Conservation (phyloP, 2,329 filamentous ascomycete species). For the Calonectria naviculata region DNA sequence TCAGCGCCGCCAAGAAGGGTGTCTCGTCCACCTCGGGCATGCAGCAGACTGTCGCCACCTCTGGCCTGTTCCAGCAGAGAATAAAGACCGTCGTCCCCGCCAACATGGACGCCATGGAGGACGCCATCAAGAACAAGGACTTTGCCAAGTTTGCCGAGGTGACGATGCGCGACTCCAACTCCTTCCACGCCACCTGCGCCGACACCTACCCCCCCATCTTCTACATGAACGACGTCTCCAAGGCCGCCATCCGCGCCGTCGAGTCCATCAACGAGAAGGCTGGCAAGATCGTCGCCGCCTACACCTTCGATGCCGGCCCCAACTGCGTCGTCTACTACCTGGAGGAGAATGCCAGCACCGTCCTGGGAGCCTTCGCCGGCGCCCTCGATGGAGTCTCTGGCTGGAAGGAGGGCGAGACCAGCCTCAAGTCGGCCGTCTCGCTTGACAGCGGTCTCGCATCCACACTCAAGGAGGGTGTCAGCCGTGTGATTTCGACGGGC, state of each 20-base stretch:
- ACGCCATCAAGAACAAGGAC: slow-evolving; percentile 80
- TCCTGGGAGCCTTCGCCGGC: slow-evolving; percentile 83
- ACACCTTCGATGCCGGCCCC: slow-evolving; percentile 97
- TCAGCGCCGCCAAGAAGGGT: slow-evolving; percentile 93
- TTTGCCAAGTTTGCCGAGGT: slow-evolving; percentile 89
- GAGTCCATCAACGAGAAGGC: slow-evolving; percentile 87
- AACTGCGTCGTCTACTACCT: slow-evolving; percentile 98
- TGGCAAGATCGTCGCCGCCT: slow-evolving; percentile 85
- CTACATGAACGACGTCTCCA: slow-evolving; percentile 95
- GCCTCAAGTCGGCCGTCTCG: slow-evolving; percentile 64
- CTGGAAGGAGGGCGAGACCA: slow-evolving; percentile 72
- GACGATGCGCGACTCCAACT: slow-evolving; percentile 97
- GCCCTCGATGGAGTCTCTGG: slow-evolving; percentile 73
- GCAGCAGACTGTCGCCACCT: slow-evolving; percentile 96
- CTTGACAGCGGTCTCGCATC: slow-evolving; percentile 74
- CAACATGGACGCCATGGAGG: slow-evolving; percentile 87
- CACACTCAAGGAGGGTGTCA: slow-evolving; percentile 81
- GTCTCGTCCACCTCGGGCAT: slow-evolving; percentile 94
- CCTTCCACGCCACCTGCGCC: slow-evolving; percentile 93
- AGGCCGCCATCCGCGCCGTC: slow-evolving; percentile 87
- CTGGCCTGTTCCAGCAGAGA: slow-evolving; percentile 84
- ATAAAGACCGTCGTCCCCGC: slow-evolving; percentile 81
- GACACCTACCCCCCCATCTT: slow-evolving; percentile 98
- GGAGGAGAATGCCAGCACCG: slow-evolving; percentile 77
- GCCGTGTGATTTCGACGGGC: slow-evolving; percentile 88